Base-by-base conservation (phyloP, 2,329 filamentous ascomycete genomes). In the Colletotrichum salicis region DNA sequence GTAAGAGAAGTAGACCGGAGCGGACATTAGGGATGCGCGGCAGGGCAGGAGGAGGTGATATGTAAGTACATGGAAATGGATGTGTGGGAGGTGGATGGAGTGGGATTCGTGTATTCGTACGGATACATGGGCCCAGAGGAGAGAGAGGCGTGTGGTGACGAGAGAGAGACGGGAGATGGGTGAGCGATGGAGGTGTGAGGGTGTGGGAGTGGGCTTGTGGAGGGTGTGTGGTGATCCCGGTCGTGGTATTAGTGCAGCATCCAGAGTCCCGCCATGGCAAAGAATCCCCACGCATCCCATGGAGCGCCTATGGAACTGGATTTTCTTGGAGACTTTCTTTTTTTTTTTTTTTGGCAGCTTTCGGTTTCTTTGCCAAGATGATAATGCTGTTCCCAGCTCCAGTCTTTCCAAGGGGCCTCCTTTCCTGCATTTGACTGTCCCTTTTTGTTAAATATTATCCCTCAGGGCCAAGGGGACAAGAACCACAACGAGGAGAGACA, bases 341-440 rank as follows among this genome's bases (percentile, higher is more conserved):
- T 27, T 41, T 7, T 41, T 41, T 41, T 13, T 33, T 12, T 45
- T 5, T 48, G 11, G 19, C 29, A 29, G 52, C 67, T 27, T 33
- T 37, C 35, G 64, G 15, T 58, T 68, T 55, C 58, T 59, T 64
- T 56, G 59, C 69, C 69, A 71, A 71, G 66, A 69, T 55, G 24
- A 52, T 48, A 59, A 59, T 45, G 68, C 37, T 45, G n/a, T 22
- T 33, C 11, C 22, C 15, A 7, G 54, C 22, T 64, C 54, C 69
- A 64, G 68, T 24, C 60, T 58, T 61, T 56, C 56, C 70, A 55
- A 31, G 11, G 13, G 24, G 52, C 64, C 48, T 29, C 37, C 61
- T 35, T 45, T 63, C 24, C 54, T 35, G 2, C n/a, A 7, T 2
- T 27, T 31, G 22, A 10, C 27, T 41, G 27, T 19, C 19, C 11